Conservation (phyloP, 768 basidiomycete genomes). For the Gelatoporia subvermispora region DNA sequence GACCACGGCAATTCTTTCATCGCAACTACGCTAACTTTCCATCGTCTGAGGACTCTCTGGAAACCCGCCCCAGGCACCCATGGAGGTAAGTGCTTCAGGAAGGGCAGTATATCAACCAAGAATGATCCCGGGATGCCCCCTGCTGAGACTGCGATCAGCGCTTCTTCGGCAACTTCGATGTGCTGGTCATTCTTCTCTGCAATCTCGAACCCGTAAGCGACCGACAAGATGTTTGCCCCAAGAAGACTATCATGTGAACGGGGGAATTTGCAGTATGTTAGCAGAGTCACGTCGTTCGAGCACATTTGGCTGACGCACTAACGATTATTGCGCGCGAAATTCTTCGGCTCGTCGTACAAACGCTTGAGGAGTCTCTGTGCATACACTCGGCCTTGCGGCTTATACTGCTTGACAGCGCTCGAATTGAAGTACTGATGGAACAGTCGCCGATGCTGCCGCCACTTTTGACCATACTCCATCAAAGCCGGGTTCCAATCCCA, state of each 20-base stretch:
- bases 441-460: conserved; percentile 38
- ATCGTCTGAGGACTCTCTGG: neutral
- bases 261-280: neutral
- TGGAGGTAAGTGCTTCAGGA: conserved; percentile 3
- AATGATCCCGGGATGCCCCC: neutral
- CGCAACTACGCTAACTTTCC: neutral
- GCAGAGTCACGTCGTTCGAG: neutral
- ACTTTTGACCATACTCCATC: conserved; percentile 35
- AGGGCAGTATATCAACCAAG: conserved; percentile 2
- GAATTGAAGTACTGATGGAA: conserved; percentile 36
- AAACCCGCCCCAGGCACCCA: conserved; percentile 9
- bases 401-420: conserved; percentile 29
- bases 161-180: neutral
- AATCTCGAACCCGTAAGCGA: conserved; percentile 16
- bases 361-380: conserved; percentile 40
- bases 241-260: conserved; percentile 5
- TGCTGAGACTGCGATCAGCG: neutral
- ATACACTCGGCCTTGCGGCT: conserved; percentile 34
- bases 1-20: conserved; percentile 1
- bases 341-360: conserved; percentile 32
- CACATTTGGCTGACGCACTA: conserved; percentile 22
- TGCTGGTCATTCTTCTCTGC: conserved; percentile 9
- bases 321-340: conserved; percentile 35
- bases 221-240: conserved; percentile 11
- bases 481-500: conserved; percentile 31